Evolutionary conservation across 2,329 filamentous ascomycete genomes (phyloP).

Genomic region (Arthrinium phaeospermum): DNA sequence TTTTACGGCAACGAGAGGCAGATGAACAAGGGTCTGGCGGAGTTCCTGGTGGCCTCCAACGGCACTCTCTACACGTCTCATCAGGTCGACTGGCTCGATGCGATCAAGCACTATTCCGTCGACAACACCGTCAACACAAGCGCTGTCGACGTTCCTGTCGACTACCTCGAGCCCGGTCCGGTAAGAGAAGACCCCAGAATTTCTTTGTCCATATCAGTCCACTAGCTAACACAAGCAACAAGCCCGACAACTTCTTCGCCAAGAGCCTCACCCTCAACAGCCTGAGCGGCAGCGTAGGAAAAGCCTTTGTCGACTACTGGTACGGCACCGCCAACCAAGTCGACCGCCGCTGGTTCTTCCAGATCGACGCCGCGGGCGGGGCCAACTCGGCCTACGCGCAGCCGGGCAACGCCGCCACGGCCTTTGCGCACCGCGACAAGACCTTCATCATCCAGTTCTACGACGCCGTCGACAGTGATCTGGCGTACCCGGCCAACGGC

Average conservation of each 20-base stretch:
- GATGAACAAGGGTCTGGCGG: constrained; percentile 38
- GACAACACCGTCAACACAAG: constrained; percentile 41
- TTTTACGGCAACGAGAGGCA: constrained; percentile 44
- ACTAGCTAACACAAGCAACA: constrained; percentile 23
- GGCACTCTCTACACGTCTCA: constrained; percentile 39
- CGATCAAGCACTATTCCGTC: constrained; percentile 39
- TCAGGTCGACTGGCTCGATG: constrained; percentile 38
- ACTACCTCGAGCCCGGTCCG: constrained; percentile 36
- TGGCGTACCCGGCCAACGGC: constrained; percentile 43
- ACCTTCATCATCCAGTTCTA: constrained; percentile 56
- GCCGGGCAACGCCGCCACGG: constrained; percentile 35
- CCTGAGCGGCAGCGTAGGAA: constrained; percentile 41
- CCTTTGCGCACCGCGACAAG: constrained; percentile 50
- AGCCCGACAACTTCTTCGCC: constrained; percentile 51
- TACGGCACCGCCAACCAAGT: constrained; percentile 43
- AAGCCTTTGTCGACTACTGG: constrained; percentile 47
- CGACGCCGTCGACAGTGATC: constrained; percentile 40
- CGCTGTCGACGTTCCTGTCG: constrained; percentile 45
- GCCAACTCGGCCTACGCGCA: constrained; percentile 43
- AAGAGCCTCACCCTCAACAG: constrained; percentile 47
- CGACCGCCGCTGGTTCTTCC: constrained; percentile 46
- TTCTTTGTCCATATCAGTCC: constrained; percentile 37
- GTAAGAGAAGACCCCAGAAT: constrained; percentile 31
- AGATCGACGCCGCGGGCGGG: constrained; percentile 49
- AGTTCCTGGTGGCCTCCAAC: constrained; percentile 42